Conservation (phyloP, 2,329 filamentous ascomycete genomes). For the Exserohilum rostratum region DNA sequence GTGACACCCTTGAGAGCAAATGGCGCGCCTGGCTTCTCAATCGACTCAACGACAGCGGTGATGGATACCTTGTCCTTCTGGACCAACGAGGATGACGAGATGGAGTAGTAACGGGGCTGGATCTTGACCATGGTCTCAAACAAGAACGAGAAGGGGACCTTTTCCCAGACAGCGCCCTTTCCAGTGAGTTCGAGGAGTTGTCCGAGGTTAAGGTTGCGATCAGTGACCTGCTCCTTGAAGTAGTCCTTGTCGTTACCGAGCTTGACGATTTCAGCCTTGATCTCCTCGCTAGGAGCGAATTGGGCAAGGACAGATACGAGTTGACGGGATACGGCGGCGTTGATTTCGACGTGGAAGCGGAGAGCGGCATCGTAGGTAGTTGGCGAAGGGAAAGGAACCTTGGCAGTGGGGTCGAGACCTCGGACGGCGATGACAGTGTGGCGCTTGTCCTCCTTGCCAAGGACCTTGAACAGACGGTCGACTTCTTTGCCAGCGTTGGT, state of each 20-base stretch:
- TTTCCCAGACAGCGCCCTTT: constrained; percentile 77
- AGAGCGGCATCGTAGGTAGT: constrained; percentile 94
- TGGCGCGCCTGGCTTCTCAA: constrained; percentile 74
- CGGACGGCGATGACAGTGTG: constrained; percentile 86
- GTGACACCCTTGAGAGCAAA: constrained; percentile 91
- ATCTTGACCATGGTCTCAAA: constrained; percentile 94
- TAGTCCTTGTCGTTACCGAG: constrained; percentile 94
- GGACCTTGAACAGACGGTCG: constrained; percentile 81
- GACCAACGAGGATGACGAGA: constrained; percentile 93
- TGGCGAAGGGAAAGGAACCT: constrained; percentile 95
- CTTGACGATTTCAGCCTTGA: constrained; percentile 86
- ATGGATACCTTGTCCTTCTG: constrained; percentile 95
- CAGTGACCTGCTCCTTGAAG: constrained; percentile 84
- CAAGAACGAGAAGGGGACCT: constrained; percentile 90
- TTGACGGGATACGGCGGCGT: constrained; percentile 93
- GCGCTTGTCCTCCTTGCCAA: constrained; percentile 77
- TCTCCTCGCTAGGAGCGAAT: constrained; percentile 83
- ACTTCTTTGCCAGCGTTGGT: constrained; percentile 93
- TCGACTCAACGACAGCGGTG: constrained; percentile 90
- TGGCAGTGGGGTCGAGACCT: constrained; percentile 90
- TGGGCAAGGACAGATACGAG: constrained; percentile 85
- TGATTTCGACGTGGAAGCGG: constrained; percentile 96
- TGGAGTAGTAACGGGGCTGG: constrained; percentile 98
- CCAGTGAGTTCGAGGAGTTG: constrained; percentile 77
- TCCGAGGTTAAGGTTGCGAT: constrained; percentile 86